Percentiles rank a stretch among this genome's conserved stretches.
Evolutionary conservation across 164 flowering plant species (phyloP).

Genomic region (Umbellularia californica): DNA sequence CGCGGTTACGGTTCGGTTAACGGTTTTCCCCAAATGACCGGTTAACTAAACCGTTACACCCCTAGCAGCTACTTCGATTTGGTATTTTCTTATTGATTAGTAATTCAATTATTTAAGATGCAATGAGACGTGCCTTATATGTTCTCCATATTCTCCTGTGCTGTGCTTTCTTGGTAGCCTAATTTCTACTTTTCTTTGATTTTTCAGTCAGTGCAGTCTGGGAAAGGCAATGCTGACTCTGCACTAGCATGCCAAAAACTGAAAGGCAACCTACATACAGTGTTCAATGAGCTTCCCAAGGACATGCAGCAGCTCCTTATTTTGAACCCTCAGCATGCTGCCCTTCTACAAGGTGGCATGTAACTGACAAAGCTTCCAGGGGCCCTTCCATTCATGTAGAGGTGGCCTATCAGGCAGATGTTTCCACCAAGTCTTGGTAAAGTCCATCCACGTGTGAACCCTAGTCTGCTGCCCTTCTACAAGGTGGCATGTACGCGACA

Average conservation of each 20-base stretch:
- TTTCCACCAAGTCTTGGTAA: slow-evolving; percentile 2
- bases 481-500: slow-evolving; percentile 33
- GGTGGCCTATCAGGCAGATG: background rate
- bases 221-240: slow-evolving; percentile 41
- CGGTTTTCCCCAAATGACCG: too few relatives aligned
- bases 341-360: slow-evolving; percentile 46
- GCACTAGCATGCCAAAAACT: slow-evolving; percentile 51
- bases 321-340: slow-evolving; percentile 68
- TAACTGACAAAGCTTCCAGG: slow-evolving; percentile 36
- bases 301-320: slow-evolving; percentile 88
- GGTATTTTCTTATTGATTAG: too few relatives aligned
- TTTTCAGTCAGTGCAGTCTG: slow-evolving; percentile 43
- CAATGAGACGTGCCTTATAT: background rate
- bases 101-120: too few relatives aligned
- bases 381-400: slow-evolving; percentile 13
- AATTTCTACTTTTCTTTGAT: background rate
- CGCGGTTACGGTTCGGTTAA: too few relatives aligned
- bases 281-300: slow-evolving; percentile 73
- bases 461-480: slow-evolving; percentile 43
- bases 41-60: too few relatives aligned
- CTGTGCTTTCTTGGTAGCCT: background rate
- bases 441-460: background rate
- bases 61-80: too few relatives aligned
- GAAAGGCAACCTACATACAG: slow-evolving; percentile 59
- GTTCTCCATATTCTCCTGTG: background rate